A percentile compares a stretch with the other conserved stretches of the same genome.
Conservation (phyloP, 768 basidiomycete species). For the Phanerochaete sordida region DNA sequence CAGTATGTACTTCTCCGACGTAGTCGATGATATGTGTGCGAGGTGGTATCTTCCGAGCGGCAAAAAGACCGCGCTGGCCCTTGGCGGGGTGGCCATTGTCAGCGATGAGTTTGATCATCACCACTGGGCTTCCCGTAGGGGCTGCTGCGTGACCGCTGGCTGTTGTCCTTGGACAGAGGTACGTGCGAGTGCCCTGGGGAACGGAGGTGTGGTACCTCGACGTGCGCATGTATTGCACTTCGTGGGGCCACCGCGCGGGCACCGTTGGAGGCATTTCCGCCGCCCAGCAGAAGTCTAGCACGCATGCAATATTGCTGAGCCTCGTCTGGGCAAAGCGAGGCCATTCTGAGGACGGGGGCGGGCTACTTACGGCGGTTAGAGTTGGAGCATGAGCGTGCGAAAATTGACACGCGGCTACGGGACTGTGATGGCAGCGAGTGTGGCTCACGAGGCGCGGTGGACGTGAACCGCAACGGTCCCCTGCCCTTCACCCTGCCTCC, state of each 20-base stretch:
- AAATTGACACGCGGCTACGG: slow-evolving; percentile 7
- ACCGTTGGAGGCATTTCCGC: background rate
- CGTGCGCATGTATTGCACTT: slow-evolving; percentile 50
- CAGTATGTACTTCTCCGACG: slow-evolving; percentile 79
- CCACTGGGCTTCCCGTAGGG: slow-evolving; percentile 23
- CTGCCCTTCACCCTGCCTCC: background rate
- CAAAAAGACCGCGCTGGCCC: slow-evolving; percentile 82
- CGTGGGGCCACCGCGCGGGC: slow-evolving; percentile 46
- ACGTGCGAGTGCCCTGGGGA: slow-evolving; percentile 34
- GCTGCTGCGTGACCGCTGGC: background rate
- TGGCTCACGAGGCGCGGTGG: background rate
- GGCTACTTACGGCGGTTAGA: background rate
- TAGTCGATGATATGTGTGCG: slow-evolving; percentile 76
- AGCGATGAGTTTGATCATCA: slow-evolving; percentile 57
- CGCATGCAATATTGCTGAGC: no score
- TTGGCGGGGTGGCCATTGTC: slow-evolving; percentile 55
- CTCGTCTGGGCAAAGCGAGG: no score
- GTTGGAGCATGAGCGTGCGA: slow-evolving; percentile 4
- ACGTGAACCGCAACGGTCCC: slow-evolving; percentile 1
- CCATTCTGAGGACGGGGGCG: background rate
- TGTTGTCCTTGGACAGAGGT: slow-evolving; percentile 25
- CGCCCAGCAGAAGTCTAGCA: background rate
- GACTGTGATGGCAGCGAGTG: background rate
- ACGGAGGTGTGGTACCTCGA: slow-evolving; percentile 60
- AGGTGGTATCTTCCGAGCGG: slow-evolving; percentile 63